Percentiles rank a stretch among this genome's conserved stretches.
These are phyloP conservation scores for Diaporthe citrichinensis DNA, from an alignment of 2,329 filamentous ascomycete genomes.

Conservation along the genomic window DNA sequence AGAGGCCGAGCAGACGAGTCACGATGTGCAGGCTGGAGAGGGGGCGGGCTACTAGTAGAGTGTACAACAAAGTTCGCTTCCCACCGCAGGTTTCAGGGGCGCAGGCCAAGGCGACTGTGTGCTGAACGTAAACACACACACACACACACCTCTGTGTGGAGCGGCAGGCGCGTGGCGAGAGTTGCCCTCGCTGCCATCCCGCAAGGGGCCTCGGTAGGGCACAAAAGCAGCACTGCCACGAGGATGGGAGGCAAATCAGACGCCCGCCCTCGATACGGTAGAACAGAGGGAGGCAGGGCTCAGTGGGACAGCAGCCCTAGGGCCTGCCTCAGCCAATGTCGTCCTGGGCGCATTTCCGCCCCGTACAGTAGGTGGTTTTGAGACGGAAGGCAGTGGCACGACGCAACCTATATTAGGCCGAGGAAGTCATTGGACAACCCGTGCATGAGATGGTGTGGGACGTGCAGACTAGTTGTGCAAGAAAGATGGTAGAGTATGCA, in stretches of 20 bases:
- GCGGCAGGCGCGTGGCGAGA: slow-evolving; percentile 9
- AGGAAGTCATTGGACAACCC: background rate
- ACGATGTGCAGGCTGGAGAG: slow-evolving; percentile 1
- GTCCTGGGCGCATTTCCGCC: background rate
- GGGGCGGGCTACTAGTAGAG: background rate
- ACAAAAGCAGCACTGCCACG: slow-evolving; percentile 11
- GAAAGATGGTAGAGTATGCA: background rate
- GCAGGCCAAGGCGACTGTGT: slow-evolving; percentile 15
- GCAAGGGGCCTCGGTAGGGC: background rate
- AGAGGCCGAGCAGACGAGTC: slow-evolving; percentile 12
- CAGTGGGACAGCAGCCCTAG: slow-evolving; percentile 27
- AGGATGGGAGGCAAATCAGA: background rate
- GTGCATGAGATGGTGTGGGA: slow-evolving; percentile 27
- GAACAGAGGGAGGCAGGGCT: background rate
- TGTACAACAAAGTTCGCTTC: background rate
- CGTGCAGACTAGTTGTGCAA: slow-evolving; percentile 10
- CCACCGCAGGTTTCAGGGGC: slow-evolving; percentile 25
- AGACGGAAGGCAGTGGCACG: slow-evolving; percentile 2
- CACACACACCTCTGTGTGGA: slow-evolving; percentile 14
- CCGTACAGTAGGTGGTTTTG: background rate
- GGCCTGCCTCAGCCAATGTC: slow-evolving; percentile 2
- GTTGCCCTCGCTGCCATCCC: background rate
- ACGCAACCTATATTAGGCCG: background rate
- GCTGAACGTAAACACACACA: background rate
- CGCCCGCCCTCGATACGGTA: background rate